Base-by-base conservation (phyloP, 306 rosid genomes). In the Prunus mongolica region DNA sequence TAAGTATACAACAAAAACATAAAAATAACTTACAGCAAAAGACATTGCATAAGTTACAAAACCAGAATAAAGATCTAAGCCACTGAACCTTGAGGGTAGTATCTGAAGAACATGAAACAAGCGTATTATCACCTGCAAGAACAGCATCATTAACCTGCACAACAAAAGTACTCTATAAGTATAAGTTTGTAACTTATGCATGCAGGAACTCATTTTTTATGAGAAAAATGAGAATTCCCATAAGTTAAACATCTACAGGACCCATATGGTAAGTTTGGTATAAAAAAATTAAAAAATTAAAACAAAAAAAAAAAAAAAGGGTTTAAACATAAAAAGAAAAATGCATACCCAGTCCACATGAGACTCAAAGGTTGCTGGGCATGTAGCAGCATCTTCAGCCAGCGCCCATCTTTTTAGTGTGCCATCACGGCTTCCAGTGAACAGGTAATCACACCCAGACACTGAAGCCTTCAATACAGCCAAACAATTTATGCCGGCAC, bases 391-490 rank as follows among this genome's bases (percentile, higher is more conserved):
- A 79, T 91, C 93, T 69, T 89, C 93, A 56, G 78, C 74, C 71
- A 95, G 81, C 27, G 76, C 79, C 99, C 99, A 95, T 78, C 97
- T 88, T 85, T 95, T 95, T 77, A 95, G 81, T 12, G 96, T 95
- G 77, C 99, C 99, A 87, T 95, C 99, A 65, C 99, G 99, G 80
- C 97, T 95, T 72, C 99, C 99, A 30, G 97, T 90, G 75, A 90
- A 91, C 73, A 92, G 97, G 85, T 79, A 89, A 87, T 92, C 93
- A 78, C 73, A 79, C 38, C 89, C 93, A 70, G 90, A 74, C 75
- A 73, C 81, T 54, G 89, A 74, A 72, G 96, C 74, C 51, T 86
- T 87, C 60, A 81, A 91, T 54, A 92, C 78, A 70, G 97, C 84
- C 84, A 95, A 79, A 85, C 97, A 89, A 79, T 95, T 95, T 85